A percentile compares a stretch with the other conserved stretches of the same genome.
phyloP scores from a whole-genome alignment of 2,329 filamentous ascomycete species.

The Paecilomyces formosus region DNA sequence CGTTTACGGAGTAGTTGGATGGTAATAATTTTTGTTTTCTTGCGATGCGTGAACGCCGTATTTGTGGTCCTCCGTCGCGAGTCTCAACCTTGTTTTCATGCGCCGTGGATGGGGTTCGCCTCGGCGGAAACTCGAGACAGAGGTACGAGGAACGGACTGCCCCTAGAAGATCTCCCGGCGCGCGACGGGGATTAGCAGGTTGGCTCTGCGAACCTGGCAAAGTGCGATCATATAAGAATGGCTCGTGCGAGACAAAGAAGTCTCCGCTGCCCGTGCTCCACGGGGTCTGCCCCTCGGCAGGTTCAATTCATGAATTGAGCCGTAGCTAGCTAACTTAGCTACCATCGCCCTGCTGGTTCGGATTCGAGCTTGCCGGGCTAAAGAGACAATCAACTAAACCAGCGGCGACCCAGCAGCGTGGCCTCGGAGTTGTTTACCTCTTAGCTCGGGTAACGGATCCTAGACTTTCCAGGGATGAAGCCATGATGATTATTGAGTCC shows the following conservation, averaged over 20 bases:
- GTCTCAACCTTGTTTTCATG: background rate
- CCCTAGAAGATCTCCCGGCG: background rate
- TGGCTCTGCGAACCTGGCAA: background rate
- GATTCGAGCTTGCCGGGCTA: background rate
- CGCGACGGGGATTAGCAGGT: background rate
- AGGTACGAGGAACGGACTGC: background rate
- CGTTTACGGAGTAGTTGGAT: background rate
- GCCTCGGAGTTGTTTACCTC: conserved; percentile 22
- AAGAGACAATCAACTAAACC: background rate
- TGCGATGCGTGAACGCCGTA: background rate
- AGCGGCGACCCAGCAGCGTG: conserved; percentile 17
- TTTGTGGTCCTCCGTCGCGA: background rate
- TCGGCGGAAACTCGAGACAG: background rate
- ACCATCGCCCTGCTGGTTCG: background rate
- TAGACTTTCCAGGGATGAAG: background rate
- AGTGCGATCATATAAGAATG: background rate
- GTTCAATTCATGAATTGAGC: background rate
- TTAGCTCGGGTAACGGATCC: conserved; percentile 10
- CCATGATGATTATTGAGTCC: background rate
- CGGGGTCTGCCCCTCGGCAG: background rate
- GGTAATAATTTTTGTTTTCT: background rate
- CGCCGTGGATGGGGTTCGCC: background rate
- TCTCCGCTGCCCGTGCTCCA: background rate
- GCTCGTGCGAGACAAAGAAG: background rate
- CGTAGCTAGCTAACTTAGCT: background rate